Conservation (phyloP, 2,329 filamentous ascomycete genomes). For the Colletotrichum sp. region DNA sequence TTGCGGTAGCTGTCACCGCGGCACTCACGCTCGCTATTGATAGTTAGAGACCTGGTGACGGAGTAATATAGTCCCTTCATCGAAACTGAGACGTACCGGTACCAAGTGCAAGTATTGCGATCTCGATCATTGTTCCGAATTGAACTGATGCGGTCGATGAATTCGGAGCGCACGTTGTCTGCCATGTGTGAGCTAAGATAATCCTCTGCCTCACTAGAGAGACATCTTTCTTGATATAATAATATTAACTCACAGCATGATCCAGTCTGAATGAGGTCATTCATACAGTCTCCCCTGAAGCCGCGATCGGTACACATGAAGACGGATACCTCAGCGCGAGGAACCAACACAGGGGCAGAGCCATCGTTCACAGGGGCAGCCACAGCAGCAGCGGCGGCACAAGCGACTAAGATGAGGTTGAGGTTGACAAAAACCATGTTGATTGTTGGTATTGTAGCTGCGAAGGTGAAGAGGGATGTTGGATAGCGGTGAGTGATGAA, state of each 20-base stretch:
- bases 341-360: background rate
- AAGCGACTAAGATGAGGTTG: background rate
- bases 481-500: background rate
- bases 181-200: background rate
- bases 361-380: background rate
- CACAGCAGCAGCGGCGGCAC: background rate
- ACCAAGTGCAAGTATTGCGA: background rate
- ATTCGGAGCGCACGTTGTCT: background rate
- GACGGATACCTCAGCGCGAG: background rate
- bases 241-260: background rate
- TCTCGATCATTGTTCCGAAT: constrained; percentile 1
- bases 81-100: background rate
- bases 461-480: background rate
- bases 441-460: background rate
- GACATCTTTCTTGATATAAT: background rate
- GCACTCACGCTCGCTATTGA: background rate
- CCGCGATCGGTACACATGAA: background rate
- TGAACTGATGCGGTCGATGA: background rate
- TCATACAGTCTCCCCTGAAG: background rate
- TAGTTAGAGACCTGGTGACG: background rate
- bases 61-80: background rate
- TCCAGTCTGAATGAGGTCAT: background rate
- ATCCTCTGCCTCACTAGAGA: background rate
- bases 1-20: background rate
- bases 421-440: background rate